phyloP scores from a whole-genome alignment of 331 rosid species.

The Pyrus hybrid region DNA sequence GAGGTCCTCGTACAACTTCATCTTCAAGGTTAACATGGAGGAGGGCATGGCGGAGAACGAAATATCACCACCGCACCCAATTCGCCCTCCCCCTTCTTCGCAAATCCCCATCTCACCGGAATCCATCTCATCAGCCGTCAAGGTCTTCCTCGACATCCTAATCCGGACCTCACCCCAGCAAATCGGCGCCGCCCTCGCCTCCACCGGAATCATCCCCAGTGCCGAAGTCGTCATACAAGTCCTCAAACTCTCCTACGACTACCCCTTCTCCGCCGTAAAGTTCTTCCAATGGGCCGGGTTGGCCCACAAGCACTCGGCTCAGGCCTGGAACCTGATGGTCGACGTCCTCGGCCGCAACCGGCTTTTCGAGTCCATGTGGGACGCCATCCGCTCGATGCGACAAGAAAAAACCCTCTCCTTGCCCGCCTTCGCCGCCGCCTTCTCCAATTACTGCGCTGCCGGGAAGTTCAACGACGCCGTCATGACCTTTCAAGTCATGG shows the following conservation, averaged over 20 bases:
- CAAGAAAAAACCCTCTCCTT: constrained; percentile 36
- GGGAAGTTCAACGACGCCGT: constrained; percentile 43
- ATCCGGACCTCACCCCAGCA: constrained; percentile 38
- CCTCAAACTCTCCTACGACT: constrained; percentile 38
- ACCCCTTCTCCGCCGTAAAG: constrained; percentile 60
- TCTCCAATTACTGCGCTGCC: constrained; percentile 51
- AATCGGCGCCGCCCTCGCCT: constrained; percentile 38
- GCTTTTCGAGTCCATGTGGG: constrained; percentile 70
- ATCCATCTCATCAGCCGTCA: constrained; percentile 30
- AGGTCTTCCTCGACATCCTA: constrained; percentile 39
- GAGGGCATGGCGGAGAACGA: neutral
- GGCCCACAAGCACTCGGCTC: constrained; percentile 32
- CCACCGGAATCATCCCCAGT: constrained; percentile 39
- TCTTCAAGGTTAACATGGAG: neutral
- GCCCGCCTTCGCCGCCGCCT: constrained; percentile 49
- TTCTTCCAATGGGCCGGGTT: constrained; percentile 68
- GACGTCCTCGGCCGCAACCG: constrained; percentile 56
- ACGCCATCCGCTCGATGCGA: constrained; percentile 61
- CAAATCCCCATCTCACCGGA: constrained; percentile 14
- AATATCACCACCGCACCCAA: neutral
- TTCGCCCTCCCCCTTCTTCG: constrained; percentile 13
- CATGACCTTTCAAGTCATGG: constrained; percentile 64
- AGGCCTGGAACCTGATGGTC: constrained; percentile 63
- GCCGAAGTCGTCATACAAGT: constrained; percentile 37
- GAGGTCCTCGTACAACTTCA: neutral